Evolutionary conservation across 495 filamentous ascomycete genomes (phyloP).

Genomic region (Aspergillus nidulans): DNA sequence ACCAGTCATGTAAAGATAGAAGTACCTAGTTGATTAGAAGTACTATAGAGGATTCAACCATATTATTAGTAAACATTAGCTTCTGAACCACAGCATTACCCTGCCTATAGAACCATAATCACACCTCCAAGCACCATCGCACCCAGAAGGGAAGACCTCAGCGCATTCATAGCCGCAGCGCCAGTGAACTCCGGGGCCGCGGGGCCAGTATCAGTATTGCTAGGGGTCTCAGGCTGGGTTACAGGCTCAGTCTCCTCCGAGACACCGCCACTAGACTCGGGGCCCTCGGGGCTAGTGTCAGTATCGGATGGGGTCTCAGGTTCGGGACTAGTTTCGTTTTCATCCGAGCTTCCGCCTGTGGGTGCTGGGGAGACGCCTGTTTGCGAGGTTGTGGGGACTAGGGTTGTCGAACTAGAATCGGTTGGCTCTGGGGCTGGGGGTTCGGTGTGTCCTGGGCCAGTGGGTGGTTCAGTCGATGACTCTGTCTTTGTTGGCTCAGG

Average conservation of each 20-base stretch:
- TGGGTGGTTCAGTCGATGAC: background rate
- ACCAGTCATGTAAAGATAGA: too few species aligned
- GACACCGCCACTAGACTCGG: slow-evolving; percentile 23
- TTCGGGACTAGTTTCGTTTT: too few species aligned
- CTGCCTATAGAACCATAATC: slow-evolving; percentile 9
- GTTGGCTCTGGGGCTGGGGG: background rate
- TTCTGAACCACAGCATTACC: too few species aligned
- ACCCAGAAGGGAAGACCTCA: slow-evolving; percentile 23
- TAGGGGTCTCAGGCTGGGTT: background rate
- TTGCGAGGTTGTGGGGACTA: background rate
- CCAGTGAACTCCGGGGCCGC: slow-evolving; percentile 24
- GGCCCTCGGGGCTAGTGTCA: slow-evolving; percentile 1
- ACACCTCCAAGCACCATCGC: slow-evolving; percentile 22
- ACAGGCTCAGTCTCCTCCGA: background rate
- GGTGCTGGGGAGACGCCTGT: slow-evolving; percentile 12
- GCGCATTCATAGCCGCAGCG: slow-evolving; percentile 25
- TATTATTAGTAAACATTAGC: too few species aligned
- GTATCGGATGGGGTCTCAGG: background rate
- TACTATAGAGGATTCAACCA: too few species aligned
- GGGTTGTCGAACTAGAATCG: slow-evolving; percentile 1
- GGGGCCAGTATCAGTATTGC: background rate
- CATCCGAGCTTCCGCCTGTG: background rate
- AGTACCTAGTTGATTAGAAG: too few species aligned
- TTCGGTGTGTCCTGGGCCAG: background rate
- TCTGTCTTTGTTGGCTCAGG: background rate